A percentile compares a stretch with the other conserved stretches of the same genome.
Evolutionary conservation across 1,284 basidiomycete genomes (phyloP).

Genomic region (Abortiporus biennis): DNA sequence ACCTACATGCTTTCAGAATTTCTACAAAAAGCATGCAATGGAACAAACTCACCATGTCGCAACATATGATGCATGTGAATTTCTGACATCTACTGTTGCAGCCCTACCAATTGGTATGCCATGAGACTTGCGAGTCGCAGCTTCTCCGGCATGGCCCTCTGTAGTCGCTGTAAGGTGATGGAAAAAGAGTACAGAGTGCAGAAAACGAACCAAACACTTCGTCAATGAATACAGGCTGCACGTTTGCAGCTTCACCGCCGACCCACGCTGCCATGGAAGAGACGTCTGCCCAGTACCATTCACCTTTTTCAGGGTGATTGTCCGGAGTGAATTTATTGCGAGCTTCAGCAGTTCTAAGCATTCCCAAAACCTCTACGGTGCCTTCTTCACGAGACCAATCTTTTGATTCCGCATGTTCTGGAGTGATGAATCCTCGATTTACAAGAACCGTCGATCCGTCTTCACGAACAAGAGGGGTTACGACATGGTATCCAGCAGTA

Average conservation of each 20-base stretch:
- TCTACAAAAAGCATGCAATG: not conserved
- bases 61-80: slow-evolving; percentile 94
- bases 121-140: slow-evolving; percentile 52
- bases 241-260: slow-evolving; percentile 62
- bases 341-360: slow-evolving; percentile 66
- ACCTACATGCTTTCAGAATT: slow-evolving; percentile 37
- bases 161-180: slow-evolving; percentile 3
- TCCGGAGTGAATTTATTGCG: slow-evolving; percentile 84
- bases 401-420: slow-evolving; percentile 39
- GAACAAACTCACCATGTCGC: slow-evolving; percentile 74
- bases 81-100: slow-evolving; percentile 85
- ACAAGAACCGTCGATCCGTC: slow-evolving; percentile 81
- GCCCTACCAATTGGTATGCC: slow-evolving; percentile 86
- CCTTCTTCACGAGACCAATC: slow-evolving; percentile 35
- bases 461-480: slow-evolving; percentile 78
- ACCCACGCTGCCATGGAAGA: slow-evolving; percentile 75
- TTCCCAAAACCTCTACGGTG: slow-evolving; percentile 65
- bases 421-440: slow-evolving; percentile 87
- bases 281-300: slow-evolving; percentile 93
- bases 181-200: slow-evolving; percentile 9
- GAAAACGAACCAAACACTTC: slow-evolving; percentile 82
- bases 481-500: slow-evolving; percentile 80
- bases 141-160: slow-evolving; percentile 82
- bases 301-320: slow-evolving; percentile 74
- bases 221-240: slow-evolving; percentile 85